Base-by-base conservation (phyloP, 2,329 filamentous ascomycete genomes). In the Colletotrichum karsti region DNA sequence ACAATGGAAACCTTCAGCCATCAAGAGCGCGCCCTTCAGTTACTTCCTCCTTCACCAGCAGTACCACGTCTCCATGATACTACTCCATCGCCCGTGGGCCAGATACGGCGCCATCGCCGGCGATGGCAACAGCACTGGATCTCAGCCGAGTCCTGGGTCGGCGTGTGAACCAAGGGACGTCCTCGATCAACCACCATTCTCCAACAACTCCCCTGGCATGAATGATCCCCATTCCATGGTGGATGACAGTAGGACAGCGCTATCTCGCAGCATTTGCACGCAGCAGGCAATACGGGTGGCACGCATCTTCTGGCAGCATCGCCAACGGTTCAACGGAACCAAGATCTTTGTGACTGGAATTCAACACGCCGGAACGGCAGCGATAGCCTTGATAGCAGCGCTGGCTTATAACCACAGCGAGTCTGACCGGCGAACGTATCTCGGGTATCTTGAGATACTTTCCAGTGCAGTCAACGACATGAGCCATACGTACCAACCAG, bases 21-120 rank as follows among this genome's bases (percentile, higher is more conserved):
- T 76, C 79, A 85, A 81, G 76, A 80, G 72, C 62, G 88, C 76
- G 33, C 84, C 73, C 69, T 84, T 78, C 80, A 84, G 76, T 74
- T 90, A 80, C 77, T 88, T 87, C 72, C 72, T 88, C 8, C 75
- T 88, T 8, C 85, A 88, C 68, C 85, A 87, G 73, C 85, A 88
- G 71, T 88, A 87, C 63, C 85, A 88, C 58, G 81, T 82, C 10
- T 82, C 81, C 54, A 79, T 87, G 75, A 86, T 88, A 55, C 75
- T 87, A 10, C 78, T 88, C 6, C 86, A 87, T 70, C 78, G 85
- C 1, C 84, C 85, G 0, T 87, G 86, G 79, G 84, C 85, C 20
- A 81, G 82, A 63, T 87, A 87, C 65, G 82, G 82, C 12, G 79
- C 82, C 28, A 77, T 81, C 24, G 67, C 75, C 3, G 69, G 75